These are phyloP conservation scores for Magnusiomyces clavatus DNA, from an alignment of 1,139 yeast genomes.

Conservation along the genomic window DNA sequence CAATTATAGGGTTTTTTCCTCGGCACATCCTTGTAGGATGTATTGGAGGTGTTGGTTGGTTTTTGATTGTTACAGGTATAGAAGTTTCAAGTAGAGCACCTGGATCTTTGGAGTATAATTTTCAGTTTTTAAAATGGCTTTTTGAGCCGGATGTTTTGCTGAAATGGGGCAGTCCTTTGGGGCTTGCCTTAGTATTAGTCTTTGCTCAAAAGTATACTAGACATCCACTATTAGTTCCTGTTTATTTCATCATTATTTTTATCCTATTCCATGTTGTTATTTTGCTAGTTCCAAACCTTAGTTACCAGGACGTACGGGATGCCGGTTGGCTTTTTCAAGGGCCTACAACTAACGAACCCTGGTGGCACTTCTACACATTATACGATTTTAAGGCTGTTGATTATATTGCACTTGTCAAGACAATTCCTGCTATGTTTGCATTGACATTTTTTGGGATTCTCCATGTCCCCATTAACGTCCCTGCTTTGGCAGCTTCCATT, in stretches of 20 bases:
- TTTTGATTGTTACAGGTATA: constrained; percentile 78
- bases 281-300: constrained; percentile 56
- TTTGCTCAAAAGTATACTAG: constrained; percentile 56
- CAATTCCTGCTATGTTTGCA: constrained; percentile 91
- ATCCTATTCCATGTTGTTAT: constrained; percentile 60
- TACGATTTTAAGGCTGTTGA: constrained; percentile 66
- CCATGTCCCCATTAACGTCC: constrained; percentile 96
- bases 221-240: constrained; percentile 74
- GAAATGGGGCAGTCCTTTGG: constrained; percentile 69
- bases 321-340: constrained; percentile 77
- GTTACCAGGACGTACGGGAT: constrained; percentile 52
- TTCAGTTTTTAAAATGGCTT: constrained; percentile 46
- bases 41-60: constrained; percentile 97
- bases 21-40: constrained; percentile 94
- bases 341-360: constrained; percentile 59
- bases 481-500: constrained; percentile 87
- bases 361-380: constrained; percentile 77
- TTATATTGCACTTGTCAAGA: constrained; percentile 60
- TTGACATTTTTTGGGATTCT: constrained; percentile 89
- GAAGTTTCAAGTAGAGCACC: constrained; percentile 79
- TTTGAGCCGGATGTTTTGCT: constrained; percentile 38
- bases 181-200: constrained; percentile 49
- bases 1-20: constrained; percentile 90
- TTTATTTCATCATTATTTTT: constrained; percentile 68
- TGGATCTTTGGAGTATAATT: constrained; percentile 61